Conservation (phyloP, 2,329 filamentous ascomycete genomes). For the Septoria petroselini region DNA sequence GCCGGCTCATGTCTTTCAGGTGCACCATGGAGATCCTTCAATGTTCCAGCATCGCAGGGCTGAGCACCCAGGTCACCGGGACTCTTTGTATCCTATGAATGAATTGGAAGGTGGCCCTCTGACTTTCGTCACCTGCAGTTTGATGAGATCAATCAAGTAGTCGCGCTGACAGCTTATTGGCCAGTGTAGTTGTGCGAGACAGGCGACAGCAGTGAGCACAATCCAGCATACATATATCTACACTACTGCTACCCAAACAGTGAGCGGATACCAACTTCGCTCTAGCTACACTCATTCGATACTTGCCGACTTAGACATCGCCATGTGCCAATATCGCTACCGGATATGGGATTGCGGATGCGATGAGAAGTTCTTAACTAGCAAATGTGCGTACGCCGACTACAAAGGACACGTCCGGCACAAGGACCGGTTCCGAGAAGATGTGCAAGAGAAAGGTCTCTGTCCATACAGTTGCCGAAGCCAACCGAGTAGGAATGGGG, state of each 20-base stretch:
- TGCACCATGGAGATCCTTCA: neutral
- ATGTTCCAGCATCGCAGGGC: too few relatives aligned
- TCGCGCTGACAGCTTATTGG: neutral
- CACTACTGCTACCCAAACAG: too few relatives aligned
- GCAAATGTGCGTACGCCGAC: constrained; percentile 10
- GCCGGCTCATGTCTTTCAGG: neutral
- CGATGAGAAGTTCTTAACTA: constrained; percentile 14
- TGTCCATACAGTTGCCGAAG: constrained; percentile 7
- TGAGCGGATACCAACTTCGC: neutral
- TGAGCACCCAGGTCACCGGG: neutral
- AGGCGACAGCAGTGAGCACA: neutral
- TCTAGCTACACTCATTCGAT: neutral
- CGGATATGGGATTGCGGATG: constrained; percentile 12
- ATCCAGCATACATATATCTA: neutral
- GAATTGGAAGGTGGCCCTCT: neutral
- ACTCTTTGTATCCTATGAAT: neutral
- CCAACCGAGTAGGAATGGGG: constrained; percentile 8
- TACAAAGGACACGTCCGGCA: constrained; percentile 13
- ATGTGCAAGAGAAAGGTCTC: constrained; percentile 5
- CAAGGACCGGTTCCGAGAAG: constrained; percentile 11
- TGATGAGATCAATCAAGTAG: neutral
- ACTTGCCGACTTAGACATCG: too few relatives aligned
- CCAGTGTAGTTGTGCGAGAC: neutral
- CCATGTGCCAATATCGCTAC: constrained; percentile 16
- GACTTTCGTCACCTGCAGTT: neutral